Evolutionary conservation across 2,329 filamentous ascomycete species (phyloP), one percentile per base, ranked within the genome.

Genomic region (Epichloe brachyelytri): DNA sequence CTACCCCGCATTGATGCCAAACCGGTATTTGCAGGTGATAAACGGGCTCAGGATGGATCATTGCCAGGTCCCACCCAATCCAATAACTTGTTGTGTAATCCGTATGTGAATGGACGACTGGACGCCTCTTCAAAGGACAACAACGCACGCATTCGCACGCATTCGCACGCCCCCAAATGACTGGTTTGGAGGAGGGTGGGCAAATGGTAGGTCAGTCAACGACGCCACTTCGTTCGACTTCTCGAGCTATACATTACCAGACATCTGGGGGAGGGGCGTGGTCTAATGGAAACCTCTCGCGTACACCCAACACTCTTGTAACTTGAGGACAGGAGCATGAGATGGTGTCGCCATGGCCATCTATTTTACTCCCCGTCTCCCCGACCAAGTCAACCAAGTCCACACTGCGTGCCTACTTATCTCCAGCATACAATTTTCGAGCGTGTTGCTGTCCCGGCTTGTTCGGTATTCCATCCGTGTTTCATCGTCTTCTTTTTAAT

Each of bases 381-480:
- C 22, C 45, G 12, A 17, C 39, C 22, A 11, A 26, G 22, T 36
- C n/a, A 12, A 14, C 33, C 22, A 11, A 37, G 22, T 22, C 22
- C 45, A n/a, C 22, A 39, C 30, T 3, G 39, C 19, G 36, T 37
- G 22, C 36, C 14, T 39, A 15, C 5, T 1, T 36, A 14, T 47
- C 38, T 22, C 41, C 44, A 17, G 30, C 4, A 15, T 37, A 36
- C 38, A 17, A 20, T 37, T 39, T 19, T 34, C 17, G 19, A 41
- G 30, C 50, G 6, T 22, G 20, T 48, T 47, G 34, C 20, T 44
- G 2, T 36, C 37, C 45, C 45, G 50, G 50, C 45, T 48, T 48
- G 30, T 51, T 51, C 50, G 50, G 50, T 43, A 20, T 43, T 45
- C n/a, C 41, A 39, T 51, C 50, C 39, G 50, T 36, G 39, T 48